Base-by-base conservation (phyloP, 1,139 yeast species). In the Taphrina deformans region DNA sequence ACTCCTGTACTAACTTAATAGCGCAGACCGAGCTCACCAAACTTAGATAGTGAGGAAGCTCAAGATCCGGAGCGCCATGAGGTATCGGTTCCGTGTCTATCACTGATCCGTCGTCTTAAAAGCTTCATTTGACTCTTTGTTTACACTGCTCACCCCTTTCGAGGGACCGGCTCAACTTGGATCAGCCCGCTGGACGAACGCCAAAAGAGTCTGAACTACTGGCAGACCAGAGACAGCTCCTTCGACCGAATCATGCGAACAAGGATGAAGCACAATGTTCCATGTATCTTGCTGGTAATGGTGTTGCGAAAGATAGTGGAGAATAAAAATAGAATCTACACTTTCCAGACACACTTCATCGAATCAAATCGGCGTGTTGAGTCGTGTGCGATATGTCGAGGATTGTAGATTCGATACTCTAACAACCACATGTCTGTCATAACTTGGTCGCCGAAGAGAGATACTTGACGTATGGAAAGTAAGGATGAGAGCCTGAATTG, bases 121-220 rank as follows among this genome's bases (percentile, higher is more conserved):
- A 27, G 58, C 58, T 24, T 53, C 58, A 53, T 53, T 23, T 21
- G 48, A 18, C 35, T 38, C 48, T 24, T n/a, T 18, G 26, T 38
- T 14, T 53, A 33, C 18, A 24, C 58, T 53, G 58, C 58, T 53
- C 58, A 53, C 58, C 46, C 24, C 58, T 53, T n/a, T 35, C 48
- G 35, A 31, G 40, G 58, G 58, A 38, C 45, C 58, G 58, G 45
- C 35, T 35, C 35, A 18, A 24, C 48, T 53, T 35, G 21, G 48
- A 27, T 53, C 58, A 53, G 48, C 58, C 58, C 58, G 58, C 58
- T 18, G 58, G 58, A 53, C 48, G 58, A 53, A 53, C 58, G 58
- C 58, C 58, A 48, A 18, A 24, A 12, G 35, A 38, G 48, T 16
- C 48, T 53, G 45, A 38, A 38, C 48, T 40, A 53, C 58, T 53